Base-by-base conservation (phyloP, 1,284 basidiomycete species). In the Pulveroboletus sp. region DNA sequence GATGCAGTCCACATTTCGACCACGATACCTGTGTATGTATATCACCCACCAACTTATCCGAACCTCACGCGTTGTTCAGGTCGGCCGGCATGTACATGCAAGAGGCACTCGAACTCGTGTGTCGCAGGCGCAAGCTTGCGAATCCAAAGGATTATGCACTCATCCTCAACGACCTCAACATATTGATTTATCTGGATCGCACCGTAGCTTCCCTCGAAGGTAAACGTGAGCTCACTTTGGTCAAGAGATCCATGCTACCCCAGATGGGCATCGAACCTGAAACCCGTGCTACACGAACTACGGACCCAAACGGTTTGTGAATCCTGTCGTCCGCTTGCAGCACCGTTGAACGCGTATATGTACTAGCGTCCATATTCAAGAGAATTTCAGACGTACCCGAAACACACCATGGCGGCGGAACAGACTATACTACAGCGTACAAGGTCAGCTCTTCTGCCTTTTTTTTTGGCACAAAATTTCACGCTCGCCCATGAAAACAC, bases 51-150 rank as follows among this genome's bases (percentile, higher is more conserved):
- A 45, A 53, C 24, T 31, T 26, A 25, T 22, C 11, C 8, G 5
- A n/a, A 40, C 15, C 47, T 60, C 52, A 57, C 28, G 7, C 20
- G 11, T 38, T 24, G 39, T 53, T 48, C 44, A 95, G 92, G 2
- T 89, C 93, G 4, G 84, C 90, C 17, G 94, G 93, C n/a, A 97
- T 94, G 89, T 99, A 98, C 73, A 89, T 98, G 81, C 92, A 94
- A 54, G 96, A 99, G 73, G 92, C 96, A 1, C 83, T 98, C 38
- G 96, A 98, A 64, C 78, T 86, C 24, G 85, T 96, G 3, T 94
- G 91, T 69, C 80, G 83, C 50, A 89, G 87, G 69, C 84, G 88
- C 36, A 87, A 89, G 59, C 77, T 92, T 20, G 78, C 79, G 36
- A 83, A 90, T 62, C 81, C 90, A 2, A 88, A 89, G 54, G 90